phyloP scores from a whole-genome alignment of 148 eudicot genomes.

The Amaranthus palmeri region DNA sequence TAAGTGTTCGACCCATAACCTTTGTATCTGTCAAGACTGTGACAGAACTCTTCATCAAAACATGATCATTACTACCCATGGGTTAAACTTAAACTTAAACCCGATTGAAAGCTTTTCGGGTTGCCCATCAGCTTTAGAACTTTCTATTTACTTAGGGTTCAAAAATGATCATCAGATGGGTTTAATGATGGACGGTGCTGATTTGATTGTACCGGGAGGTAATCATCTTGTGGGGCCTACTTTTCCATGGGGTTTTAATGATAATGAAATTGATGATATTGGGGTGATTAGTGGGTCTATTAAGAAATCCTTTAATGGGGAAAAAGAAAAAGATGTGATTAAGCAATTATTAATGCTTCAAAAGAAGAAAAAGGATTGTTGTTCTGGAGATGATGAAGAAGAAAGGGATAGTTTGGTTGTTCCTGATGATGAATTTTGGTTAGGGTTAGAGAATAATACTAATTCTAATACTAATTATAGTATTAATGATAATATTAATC shows the following conservation, averaged over 20 bases:
- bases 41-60: constrained; percentile 43
- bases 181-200: constrained; percentile 8
- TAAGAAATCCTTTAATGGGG: constrained; percentile 10
- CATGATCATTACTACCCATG: constrained; percentile 26
- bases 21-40: constrained; percentile 55
- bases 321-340: constrained; percentile 37
- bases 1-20: constrained; percentile 42
- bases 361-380: background rate
- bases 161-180: constrained; percentile 22
- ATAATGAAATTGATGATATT: background rate
- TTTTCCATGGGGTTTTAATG: background rate
- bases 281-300: background rate
- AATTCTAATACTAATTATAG: background rate
- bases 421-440: background rate
- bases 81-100: constrained; percentile 15
- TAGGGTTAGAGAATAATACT: background rate
- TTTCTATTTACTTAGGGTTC: constrained; percentile 52
- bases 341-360: constrained; percentile 51
- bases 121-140: constrained; percentile 43
- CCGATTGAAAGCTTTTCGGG: constrained; percentile 53
- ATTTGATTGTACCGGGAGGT: constrained; percentile 27
- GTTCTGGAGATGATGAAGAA: background rate
- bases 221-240: background rate
- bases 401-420: constrained; percentile 15
- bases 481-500: background rate